These are phyloP conservation scores for Vanderwaltozyma yarrowii DNA, from an alignment of 805 yeast species.

Conservation along the genomic window DNA sequence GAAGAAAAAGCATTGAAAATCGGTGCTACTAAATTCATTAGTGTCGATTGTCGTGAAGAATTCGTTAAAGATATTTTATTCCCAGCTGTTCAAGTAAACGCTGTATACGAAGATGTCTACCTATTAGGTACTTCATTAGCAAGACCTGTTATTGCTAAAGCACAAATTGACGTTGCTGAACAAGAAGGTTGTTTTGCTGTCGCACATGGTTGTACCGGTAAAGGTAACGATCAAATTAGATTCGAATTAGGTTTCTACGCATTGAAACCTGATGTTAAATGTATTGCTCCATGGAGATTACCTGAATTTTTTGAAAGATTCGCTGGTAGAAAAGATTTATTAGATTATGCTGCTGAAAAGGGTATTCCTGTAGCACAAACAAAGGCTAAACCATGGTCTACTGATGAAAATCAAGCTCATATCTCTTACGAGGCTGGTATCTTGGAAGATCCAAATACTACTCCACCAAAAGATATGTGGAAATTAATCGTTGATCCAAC, in stretches of 20 bases:
- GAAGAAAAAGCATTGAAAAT: conserved; percentile 90
- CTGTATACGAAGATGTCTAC: conserved; percentile 95
- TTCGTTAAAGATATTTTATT: conserved; percentile 82
- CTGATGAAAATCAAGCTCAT: conserved; percentile 98
- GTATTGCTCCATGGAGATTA: conserved; percentile 99
- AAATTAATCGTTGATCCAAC: conserved; percentile 91
- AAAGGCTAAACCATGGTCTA: conserved; percentile 99
- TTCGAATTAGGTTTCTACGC: conserved; percentile 97
- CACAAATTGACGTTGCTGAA: conserved; percentile 95
- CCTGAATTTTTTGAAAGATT: conserved; percentile 90
- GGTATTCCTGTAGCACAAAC: conserved; percentile 94
- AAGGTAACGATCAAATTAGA: conserved; percentile 99
- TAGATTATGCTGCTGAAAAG: conserved; percentile 88
- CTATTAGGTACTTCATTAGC: conserved; percentile 96
- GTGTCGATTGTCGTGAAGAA: conserved; percentile 90
- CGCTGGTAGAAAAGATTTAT: conserved; percentile 94
- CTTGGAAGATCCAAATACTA: conserved; percentile 94
- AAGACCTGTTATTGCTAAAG: conserved; percentile 97
- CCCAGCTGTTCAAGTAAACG: conserved; percentile 97
- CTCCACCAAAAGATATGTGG: conserved; percentile 99
- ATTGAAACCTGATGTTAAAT: conserved; percentile 90
- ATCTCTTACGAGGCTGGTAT: conserved; percentile 99
- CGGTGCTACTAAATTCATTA: conserved; percentile 93
- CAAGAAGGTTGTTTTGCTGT: conserved; percentile 98
- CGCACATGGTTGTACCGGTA: conserved; percentile 99